These are phyloP conservation scores for Geranium rotundifolium DNA, from an alignment of 345 rosid genomes.

Conservation along the genomic window DNA sequence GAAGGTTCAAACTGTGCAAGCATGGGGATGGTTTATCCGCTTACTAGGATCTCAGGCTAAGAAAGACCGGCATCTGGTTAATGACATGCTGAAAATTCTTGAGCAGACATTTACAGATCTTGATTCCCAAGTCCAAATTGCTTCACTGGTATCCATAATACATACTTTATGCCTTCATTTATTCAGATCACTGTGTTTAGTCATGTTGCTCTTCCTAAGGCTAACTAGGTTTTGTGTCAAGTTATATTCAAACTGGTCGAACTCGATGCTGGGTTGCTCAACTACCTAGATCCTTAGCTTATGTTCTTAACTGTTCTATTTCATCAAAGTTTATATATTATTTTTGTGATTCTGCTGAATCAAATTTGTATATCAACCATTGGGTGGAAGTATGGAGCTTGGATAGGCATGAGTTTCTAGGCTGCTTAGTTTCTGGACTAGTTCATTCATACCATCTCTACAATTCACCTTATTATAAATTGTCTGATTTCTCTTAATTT, in stretches of 20 bases:
- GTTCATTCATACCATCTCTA: background rate
- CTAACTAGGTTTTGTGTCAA: background rate
- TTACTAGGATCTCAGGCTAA: slow-evolving; percentile 29
- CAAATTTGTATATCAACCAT: background rate
- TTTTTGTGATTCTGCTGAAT: background rate
- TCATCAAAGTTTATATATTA: background rate
- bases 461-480: background rate
- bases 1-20: slow-evolving; percentile 40
- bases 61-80: slow-evolving; percentile 30
- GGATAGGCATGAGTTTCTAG: background rate
- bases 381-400: slow-evolving; percentile 1
- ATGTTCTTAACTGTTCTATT: background rate
- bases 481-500: background rate
- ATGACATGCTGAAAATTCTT: slow-evolving; percentile 44
- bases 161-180: background rate
- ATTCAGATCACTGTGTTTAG: background rate
- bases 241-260: background rate
- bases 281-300: background rate
- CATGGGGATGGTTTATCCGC: slow-evolving; percentile 54
- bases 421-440: too few species aligned
- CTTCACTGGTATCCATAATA: slow-evolving; percentile 36
- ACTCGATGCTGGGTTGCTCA: background rate
- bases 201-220: background rate
- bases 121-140: slow-evolving; percentile 42
- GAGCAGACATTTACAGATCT: slow-evolving; percentile 42